Conservation (phyloP, 345 rosid species). For the Angophora floribunda region DNA sequence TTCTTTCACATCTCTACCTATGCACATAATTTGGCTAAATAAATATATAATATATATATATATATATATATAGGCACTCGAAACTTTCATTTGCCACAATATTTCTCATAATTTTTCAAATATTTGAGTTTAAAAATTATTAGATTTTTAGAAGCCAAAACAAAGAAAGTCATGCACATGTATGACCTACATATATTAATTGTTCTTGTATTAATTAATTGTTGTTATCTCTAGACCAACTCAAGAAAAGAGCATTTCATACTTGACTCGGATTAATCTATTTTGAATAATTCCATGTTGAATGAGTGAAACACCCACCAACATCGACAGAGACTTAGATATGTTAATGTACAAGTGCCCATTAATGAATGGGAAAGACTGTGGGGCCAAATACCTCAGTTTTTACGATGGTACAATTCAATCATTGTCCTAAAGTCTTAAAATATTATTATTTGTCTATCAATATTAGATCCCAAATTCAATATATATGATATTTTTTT, state of each 20-base stretch:
- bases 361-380: not conserved
- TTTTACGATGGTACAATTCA: too few species aligned
- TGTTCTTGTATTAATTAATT: not conserved
- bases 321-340: not conserved
- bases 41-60: too few species aligned
- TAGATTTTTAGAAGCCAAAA: not conserved
- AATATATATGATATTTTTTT: too few species aligned
- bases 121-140: not conserved
- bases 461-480: not conserved
- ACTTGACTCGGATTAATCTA: not conserved
- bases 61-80: not conserved
- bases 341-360: not conserved
- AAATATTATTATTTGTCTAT: too few species aligned
- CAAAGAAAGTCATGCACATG: not conserved
- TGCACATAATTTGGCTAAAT: not conserved
- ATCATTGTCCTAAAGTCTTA: not conserved
- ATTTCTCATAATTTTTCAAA: not conserved
- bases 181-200: not conserved
- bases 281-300: not conserved
- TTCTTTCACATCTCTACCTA: not conserved
- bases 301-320: not conserved
- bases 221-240: not conserved
- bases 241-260: too few species aligned
- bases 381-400: not conserved
- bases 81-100: not conserved